Conservation (phyloP, 257 asterid genomes). For the Salvia hispanica region DNA sequence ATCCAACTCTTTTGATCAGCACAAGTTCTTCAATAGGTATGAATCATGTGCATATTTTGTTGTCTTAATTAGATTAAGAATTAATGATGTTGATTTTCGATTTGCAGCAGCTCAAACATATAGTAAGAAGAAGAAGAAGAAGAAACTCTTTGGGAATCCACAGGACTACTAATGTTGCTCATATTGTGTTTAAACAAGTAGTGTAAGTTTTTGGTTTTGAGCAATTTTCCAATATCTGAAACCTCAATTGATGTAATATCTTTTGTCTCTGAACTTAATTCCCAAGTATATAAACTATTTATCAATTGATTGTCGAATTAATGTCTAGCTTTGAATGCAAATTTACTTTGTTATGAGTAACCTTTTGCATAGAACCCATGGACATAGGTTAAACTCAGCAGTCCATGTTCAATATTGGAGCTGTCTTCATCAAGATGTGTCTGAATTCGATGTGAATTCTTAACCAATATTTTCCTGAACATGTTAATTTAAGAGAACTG, state of each 20-base stretch:
- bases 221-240: slow-evolving; percentile 4
- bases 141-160: slow-evolving; percentile 26
- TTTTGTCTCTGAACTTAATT: slow-evolving; percentile 25
- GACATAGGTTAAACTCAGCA: slow-evolving; percentile 34
- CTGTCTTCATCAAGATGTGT: slow-evolving; percentile 30
- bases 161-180: slow-evolving; percentile 22
- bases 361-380: slow-evolving; percentile 25
- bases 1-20: slow-evolving; percentile 49
- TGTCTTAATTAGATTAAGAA: too few relatives aligned
- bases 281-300: slow-evolving; percentile 16
- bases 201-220: slow-evolving; percentile 39
- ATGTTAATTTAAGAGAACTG: slow-evolving; percentile 34
- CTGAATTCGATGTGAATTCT: slow-evolving; percentile 36
- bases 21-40: slow-evolving; percentile 59
- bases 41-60: too few relatives aligned
- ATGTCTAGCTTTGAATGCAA: background rate
- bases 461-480: slow-evolving; percentile 2
- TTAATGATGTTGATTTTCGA: background rate
- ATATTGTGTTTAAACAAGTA: slow-evolving; percentile 9
- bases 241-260: slow-evolving; percentile 33
- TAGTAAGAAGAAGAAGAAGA: slow-evolving; percentile 23
- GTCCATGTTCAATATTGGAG: slow-evolving; percentile 26
- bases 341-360: slow-evolving; percentile 8
- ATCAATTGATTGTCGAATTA: background rate
- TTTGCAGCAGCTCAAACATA: slow-evolving; percentile 41